A percentile compares a stretch with the other conserved stretches of the same genome.
Evolutionary conservation across 257 asterid species (phyloP).

Genomic region (Solanum etuberosum): DNA sequence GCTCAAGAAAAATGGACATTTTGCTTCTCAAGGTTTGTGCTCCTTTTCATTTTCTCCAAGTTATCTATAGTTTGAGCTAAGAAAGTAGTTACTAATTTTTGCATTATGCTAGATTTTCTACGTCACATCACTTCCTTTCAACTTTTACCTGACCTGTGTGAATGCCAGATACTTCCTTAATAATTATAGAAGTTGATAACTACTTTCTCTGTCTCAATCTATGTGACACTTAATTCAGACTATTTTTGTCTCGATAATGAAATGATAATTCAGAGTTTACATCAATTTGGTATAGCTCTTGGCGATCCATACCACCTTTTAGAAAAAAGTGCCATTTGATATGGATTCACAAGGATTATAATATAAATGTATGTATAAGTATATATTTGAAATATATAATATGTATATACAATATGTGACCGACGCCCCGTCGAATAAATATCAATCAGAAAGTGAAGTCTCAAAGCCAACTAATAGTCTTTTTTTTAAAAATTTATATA

Average conservation of each 20-base stretch:
- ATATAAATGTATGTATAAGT: not conserved
- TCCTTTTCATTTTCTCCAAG: not conserved
- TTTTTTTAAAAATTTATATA: not conserved
- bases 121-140: not conserved
- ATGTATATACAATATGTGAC: not conserved
- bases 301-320: not conserved
- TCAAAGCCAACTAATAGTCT: not conserved
- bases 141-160: not conserved
- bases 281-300: not conserved
- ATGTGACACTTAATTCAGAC: not conserved
- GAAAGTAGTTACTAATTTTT: not conserved
- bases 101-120: not conserved
- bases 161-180: not conserved
- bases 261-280: not conserved
- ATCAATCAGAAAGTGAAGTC: not conserved
- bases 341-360: not conserved
- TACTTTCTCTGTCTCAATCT: not conserved
- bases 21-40: constrained; percentile 31
- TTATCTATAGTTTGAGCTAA: not conserved
- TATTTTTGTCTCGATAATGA: not conserved
- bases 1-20: constrained; percentile 55
- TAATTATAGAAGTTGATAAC: not conserved
- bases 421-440: not conserved
- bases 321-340: not conserved
- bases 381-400: not conserved